phyloP scores from a whole-genome alignment of 208 protist species.

The Tritrichomonas musculus region DNA sequence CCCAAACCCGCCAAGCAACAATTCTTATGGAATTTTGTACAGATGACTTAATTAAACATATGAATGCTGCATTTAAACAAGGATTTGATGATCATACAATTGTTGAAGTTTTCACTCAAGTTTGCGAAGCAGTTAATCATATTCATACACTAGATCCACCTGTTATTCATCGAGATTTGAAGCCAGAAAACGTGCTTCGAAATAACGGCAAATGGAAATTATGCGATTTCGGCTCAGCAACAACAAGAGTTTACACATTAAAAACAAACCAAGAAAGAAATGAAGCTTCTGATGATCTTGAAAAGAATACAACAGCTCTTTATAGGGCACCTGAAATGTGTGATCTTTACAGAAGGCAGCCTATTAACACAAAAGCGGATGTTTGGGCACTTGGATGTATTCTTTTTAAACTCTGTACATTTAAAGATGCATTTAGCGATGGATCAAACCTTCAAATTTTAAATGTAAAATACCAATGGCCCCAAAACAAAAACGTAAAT shows the following conservation, averaged over 20 bases:
- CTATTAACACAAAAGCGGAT: neutral
- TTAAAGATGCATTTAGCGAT: neutral
- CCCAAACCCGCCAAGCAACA: neutral
- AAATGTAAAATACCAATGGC: neutral
- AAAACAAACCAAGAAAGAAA: neutral
- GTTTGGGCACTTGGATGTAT: neutral
- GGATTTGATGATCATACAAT: neutral
- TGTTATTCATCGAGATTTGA: neutral
- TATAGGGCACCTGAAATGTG: neutral
- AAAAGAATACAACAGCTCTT: neutral
- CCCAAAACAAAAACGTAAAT: neutral
- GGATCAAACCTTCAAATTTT: neutral
- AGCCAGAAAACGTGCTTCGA: neutral
- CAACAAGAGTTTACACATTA: neutral
- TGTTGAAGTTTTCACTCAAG: neutral
- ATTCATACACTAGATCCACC: neutral
- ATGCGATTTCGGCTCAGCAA: conserved; percentile 27
- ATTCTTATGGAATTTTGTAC: conserved; percentile 11
- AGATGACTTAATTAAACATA: neutral
- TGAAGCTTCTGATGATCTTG: neutral
- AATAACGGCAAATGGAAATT: conserved; percentile 28
- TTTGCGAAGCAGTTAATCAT: neutral
- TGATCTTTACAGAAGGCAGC: neutral
- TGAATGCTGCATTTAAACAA: neutral
- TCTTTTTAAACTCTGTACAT: neutral